phyloP scores from a whole-genome alignment of 345 rosid species.

The Microcos paniculata region DNA sequence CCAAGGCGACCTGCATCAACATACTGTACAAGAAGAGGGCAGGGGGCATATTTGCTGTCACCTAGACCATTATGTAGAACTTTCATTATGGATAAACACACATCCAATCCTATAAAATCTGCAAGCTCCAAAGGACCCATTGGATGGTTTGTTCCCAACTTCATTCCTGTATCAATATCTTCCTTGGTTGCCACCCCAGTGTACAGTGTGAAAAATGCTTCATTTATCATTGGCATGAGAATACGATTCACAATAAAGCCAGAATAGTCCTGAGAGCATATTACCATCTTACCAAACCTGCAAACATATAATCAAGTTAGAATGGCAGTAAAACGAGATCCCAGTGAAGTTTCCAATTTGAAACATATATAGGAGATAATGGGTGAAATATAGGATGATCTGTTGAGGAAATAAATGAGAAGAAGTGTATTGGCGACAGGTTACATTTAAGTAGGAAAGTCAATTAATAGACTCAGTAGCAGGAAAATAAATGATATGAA shows the following conservation, averaged over 20 bases:
- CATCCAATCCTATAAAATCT: conserved; percentile 78
- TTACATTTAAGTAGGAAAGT: neutral
- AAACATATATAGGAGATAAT: neutral
- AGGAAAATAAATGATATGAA: neutral
- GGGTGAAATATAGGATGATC: neutral
- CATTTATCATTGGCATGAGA: conserved; percentile 97
- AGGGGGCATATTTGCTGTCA: conserved; percentile 64
- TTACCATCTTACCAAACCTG: conserved; percentile 76
- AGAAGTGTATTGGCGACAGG: neutral
- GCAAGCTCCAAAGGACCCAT: conserved; percentile 91
- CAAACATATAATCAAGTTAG: neutral
- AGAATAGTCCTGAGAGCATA: conserved; percentile 74
- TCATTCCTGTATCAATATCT: conserved; percentile 89
- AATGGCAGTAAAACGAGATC: neutral
- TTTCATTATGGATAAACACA: conserved; percentile 78
- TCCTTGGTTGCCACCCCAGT: conserved; percentile 95
- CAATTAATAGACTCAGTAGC: neutral
- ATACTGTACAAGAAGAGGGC: conserved; percentile 83
- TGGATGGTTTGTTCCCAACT: conserved; percentile 86
- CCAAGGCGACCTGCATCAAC: conserved; percentile 89
- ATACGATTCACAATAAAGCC: conserved; percentile 90
- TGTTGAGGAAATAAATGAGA: neutral
- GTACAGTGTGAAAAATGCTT: conserved; percentile 75
- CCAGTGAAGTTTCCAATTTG: neutral
- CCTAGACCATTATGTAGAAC: conserved; percentile 80